Evolutionary conservation across 805 yeast genomes (phyloP).

Genomic region (Yarrowia divulgata): DNA sequence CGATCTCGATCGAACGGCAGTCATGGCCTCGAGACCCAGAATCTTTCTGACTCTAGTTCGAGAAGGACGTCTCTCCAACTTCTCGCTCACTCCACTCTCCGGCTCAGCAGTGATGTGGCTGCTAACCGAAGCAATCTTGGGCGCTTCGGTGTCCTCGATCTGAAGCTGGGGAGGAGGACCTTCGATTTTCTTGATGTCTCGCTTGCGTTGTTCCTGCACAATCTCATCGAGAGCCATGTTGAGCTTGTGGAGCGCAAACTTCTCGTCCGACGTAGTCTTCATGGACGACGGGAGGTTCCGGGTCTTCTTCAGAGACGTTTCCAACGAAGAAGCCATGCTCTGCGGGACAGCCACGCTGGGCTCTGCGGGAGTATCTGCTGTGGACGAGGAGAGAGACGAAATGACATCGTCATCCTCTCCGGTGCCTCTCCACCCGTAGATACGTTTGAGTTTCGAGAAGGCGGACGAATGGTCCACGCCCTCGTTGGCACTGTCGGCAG

Average conservation of each 20-base stretch:
- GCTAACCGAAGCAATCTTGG: conserved; percentile 3
- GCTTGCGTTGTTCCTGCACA: conserved; percentile 40
- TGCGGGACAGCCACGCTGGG: conserved; percentile 25
- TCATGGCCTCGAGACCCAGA: conserved; percentile 44
- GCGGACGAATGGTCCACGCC: conserved; percentile 42
- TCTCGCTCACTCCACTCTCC: conserved; percentile 16
- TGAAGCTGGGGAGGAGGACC: conserved; percentile 1
- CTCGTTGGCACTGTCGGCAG: conserved; percentile 43
- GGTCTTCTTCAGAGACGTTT: conserved; percentile 26
- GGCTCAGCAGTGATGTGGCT: conserved; percentile 29
- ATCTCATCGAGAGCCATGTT: conserved; percentile 50
- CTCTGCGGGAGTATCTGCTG: conserved; percentile 26
- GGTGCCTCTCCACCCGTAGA: conserved; percentile 50
- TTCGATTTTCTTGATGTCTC: conserved; percentile 21
- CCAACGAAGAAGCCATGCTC: conserved; percentile 28
- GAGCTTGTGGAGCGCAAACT: conserved; percentile 46
- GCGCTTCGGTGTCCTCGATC: neutral
- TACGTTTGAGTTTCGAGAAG: conserved; percentile 44
- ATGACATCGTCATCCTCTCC: conserved; percentile 36
- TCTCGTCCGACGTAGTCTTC: conserved; percentile 41
- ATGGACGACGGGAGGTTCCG: conserved; percentile 26
- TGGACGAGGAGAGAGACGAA: conserved; percentile 22
- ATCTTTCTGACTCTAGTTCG: conserved; percentile 42
- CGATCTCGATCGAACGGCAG: conserved; percentile 42
- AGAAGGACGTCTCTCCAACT: conserved; percentile 42